phyloP scores from a whole-genome alignment of 768 basidiomycete genomes.

The Xerocomus potaroensis region DNA sequence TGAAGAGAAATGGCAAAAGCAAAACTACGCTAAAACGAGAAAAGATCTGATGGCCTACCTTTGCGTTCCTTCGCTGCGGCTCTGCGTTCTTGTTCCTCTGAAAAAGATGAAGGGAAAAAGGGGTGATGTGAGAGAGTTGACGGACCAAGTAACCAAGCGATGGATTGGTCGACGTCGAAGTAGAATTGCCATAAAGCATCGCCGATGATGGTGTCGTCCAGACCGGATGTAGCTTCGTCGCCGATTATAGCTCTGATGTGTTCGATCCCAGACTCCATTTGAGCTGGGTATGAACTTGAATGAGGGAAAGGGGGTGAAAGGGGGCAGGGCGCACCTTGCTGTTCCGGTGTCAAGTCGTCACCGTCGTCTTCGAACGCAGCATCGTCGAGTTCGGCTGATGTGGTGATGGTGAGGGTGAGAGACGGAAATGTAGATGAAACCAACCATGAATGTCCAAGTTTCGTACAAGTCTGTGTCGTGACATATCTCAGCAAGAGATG shows the following conservation, averaged over 20 bases:
- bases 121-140: constrained; percentile 4
- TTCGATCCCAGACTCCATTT: constrained; percentile 69
- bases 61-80: constrained; percentile 66
- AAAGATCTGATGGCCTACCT: constrained; percentile 60
- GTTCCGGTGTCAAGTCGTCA: constrained; percentile 78
- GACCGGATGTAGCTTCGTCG: constrained; percentile 53
- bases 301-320: not conserved
- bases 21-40: constrained; percentile 32
- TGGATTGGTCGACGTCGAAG: constrained; percentile 76
- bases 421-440: constrained; percentile 1
- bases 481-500: constrained; percentile 51
- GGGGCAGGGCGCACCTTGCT: constrained; percentile 56
- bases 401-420: not conserved
- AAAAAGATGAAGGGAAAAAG: not conserved
- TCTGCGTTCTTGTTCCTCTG: constrained; percentile 68
- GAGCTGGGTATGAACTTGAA: constrained; percentile 37
- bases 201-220: constrained; percentile 72
- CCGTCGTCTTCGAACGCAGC: constrained; percentile 71
- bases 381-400: constrained; percentile 83
- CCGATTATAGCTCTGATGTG: constrained; percentile 68
- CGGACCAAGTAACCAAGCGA: constrained; percentile 73
- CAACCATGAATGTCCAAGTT: constrained; percentile 78
- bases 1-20: constrained; percentile 31
- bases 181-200: constrained; percentile 84
- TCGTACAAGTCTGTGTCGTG: constrained; percentile 84